Percentiles rank a stretch among this genome's conserved stretches.
Conservation (phyloP, 805 yeast genomes). For the Starmerella bacillaris region DNA sequence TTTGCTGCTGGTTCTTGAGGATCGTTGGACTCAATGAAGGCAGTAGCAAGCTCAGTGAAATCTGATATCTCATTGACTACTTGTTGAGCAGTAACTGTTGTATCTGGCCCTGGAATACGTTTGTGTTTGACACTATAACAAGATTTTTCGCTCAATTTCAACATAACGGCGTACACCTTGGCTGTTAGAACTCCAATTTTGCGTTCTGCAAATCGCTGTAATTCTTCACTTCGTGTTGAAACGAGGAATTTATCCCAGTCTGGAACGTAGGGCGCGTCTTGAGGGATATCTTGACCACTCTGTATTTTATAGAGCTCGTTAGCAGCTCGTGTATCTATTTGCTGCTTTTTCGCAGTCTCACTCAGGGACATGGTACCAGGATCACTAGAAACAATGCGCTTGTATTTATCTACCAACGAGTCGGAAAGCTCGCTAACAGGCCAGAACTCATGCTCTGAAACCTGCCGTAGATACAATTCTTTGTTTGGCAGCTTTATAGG, state of each 20-base stretch:
- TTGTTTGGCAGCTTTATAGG: slow-evolving; percentile 20
- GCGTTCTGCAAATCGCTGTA: slow-evolving; percentile 44
- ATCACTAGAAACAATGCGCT: slow-evolving; percentile 28
- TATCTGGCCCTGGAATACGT: slow-evolving; percentile 19
- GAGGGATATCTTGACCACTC: background rate
- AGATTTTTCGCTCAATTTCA: slow-evolving; percentile 38
- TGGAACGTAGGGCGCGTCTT: slow-evolving; percentile 30
- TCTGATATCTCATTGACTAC: slow-evolving; percentile 8
- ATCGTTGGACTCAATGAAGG: slow-evolving; percentile 7
- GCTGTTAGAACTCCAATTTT: slow-evolving; percentile 56
- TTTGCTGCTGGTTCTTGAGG: slow-evolving; percentile 20
- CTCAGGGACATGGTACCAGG: slow-evolving; percentile 44
- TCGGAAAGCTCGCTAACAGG: slow-evolving; percentile 16
- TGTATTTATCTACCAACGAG: slow-evolving; percentile 11
- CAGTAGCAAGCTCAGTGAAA: slow-evolving; percentile 6
- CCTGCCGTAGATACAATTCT: slow-evolving; percentile 35
- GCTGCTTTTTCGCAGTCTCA: slow-evolving; percentile 28
- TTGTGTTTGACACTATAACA: slow-evolving; percentile 9
- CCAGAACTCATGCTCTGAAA: slow-evolving; percentile 25
- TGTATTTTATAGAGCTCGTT: slow-evolving; percentile 7
- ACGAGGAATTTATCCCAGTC: slow-evolving; percentile 52
- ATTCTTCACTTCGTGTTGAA: slow-evolving; percentile 42
- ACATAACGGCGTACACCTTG: slow-evolving; percentile 39
- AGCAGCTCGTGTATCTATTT: slow-evolving; percentile 11
- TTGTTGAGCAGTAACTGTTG: slow-evolving; percentile 13